Evolutionary conservation across 73 alveolate species (phyloP).

Genomic region (Tetrahymena malaccensis): DNA sequence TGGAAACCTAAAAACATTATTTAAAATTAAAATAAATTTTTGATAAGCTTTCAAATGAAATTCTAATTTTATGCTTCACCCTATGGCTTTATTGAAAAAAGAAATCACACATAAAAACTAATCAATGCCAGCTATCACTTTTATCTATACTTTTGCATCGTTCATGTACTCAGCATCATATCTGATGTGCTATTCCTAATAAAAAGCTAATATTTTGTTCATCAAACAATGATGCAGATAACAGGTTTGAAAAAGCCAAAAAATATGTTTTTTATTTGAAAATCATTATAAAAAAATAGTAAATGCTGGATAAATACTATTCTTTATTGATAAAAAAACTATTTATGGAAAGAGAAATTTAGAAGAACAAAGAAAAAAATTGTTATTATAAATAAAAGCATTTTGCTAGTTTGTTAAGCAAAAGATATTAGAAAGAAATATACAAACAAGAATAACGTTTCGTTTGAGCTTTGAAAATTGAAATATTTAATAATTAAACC

Average conservation of each 20-base stretch:
- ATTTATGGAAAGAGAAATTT: neutral
- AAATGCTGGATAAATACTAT: neutral
- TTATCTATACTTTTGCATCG: too few relatives aligned
- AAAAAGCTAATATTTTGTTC: too few relatives aligned
- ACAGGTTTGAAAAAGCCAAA: neutral
- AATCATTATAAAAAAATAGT: too few relatives aligned
- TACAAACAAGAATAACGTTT: neutral
- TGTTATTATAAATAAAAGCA: neutral
- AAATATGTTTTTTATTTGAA: neutral
- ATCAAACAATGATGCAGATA: neutral
- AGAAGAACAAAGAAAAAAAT: neutral
- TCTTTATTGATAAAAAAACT: neutral
- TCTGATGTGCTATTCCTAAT: neutral
- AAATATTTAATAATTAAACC: neutral
- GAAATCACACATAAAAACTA: too few relatives aligned
- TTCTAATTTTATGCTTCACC: neutral
- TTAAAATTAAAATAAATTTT: too few relatives aligned
- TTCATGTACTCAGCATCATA: too few relatives aligned
- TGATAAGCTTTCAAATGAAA: neutral
- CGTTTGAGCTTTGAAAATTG: neutral
- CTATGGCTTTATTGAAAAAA: neutral
- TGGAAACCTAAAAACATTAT: neutral
- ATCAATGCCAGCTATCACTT: too few relatives aligned
- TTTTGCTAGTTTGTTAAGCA: neutral
- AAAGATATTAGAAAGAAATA: neutral